Base-by-base conservation (phyloP, 192 early-diverging fungal species). In the Coemansia sp. region DNA sequence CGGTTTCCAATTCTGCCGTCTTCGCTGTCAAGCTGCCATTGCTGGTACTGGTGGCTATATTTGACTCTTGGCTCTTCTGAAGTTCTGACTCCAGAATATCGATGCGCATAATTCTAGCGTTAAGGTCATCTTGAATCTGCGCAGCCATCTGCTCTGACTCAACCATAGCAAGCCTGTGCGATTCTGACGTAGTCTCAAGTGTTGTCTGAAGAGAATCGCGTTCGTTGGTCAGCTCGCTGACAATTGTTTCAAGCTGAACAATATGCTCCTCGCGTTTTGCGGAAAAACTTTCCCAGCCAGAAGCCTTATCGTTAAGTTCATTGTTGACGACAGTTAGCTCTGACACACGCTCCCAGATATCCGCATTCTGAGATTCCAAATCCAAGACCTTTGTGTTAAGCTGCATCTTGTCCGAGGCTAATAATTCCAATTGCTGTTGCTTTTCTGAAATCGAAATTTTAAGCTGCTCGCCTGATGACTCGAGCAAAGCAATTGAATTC, bases 321-420 rank as follows among this genome's bases (percentile, higher is more conserved):
- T 59, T 61, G 41, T 68, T 73, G 16, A 62, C 13, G 1, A 62
- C 61, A 8, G 65, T 74, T 18, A 82, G 65, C 65, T 82, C 71
- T 4, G 79, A 76, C 16, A 71, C 60, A 10, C 71, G 68, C 22
- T 73, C 79, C 67, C 74, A 73, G n/a, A 76, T 46, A 46, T 73
- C 68, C 6, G 74, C 79, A 32, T 68, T 76, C 36, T 82, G 71
- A 0, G 52, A 40, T 45, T 73, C 79, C 15, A 76, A 62, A 41
- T 82, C 62, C 46, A 62, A 61, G 37, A 68, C 45, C 65, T 65
- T 68, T 1, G 68, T 26, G 12, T 21, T 26, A 0, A 51, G 47
- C 6, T 40, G 68, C 16, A 22, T 16, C 12, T 56, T 63, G 11
- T 68, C 71, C 8, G 42, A 41, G 18, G n/a, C 36, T 8, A 32